phyloP scores from a whole-genome alignment of 2,329 filamentous ascomycete species.

The Ascochyta pisi region DNA sequence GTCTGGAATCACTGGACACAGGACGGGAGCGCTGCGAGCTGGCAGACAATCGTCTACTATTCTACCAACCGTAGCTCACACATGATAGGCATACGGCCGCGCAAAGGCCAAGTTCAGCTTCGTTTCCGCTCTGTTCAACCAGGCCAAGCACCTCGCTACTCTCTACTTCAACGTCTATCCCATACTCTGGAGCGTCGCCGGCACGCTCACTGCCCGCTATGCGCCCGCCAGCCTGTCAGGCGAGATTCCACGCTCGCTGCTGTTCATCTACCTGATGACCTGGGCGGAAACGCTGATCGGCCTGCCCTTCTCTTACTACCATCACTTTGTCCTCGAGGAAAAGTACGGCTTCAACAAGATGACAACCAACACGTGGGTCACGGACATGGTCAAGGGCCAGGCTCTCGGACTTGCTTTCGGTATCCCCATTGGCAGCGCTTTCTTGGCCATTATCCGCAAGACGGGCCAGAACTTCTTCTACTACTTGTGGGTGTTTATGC shows the following conservation, averaged over 20 bases:
- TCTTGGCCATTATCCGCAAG: slow-evolving; percentile 92
- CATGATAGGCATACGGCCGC: slow-evolving; percentile 77
- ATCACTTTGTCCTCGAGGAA: slow-evolving; percentile 95
- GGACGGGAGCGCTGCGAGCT: neutral
- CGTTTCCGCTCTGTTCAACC: slow-evolving; percentile 79
- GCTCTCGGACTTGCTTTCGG: slow-evolving; percentile 79
- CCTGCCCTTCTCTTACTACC: slow-evolving; percentile 84
- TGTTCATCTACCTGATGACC: slow-evolving; percentile 89
- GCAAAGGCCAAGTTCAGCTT: slow-evolving; percentile 93
- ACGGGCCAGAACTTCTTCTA: slow-evolving; percentile 97
- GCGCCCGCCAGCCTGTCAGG: slow-evolving; percentile 81
- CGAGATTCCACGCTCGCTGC: slow-evolving; percentile 90
- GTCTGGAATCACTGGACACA: neutral
- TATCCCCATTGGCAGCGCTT: slow-evolving; percentile 86
- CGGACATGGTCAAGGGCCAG: slow-evolving; percentile 91
- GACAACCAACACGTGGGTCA: slow-evolving; percentile 85
- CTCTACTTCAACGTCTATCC: slow-evolving; percentile 92
- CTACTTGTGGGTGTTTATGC: slow-evolving; percentile 93
- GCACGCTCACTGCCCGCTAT: slow-evolving; percentile 74
- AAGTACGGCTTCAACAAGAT: slow-evolving; percentile 99
- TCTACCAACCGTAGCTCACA: slow-evolving; percentile 24
- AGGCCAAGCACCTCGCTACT: slow-evolving; percentile 86
- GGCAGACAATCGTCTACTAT: neutral
- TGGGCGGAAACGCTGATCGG: slow-evolving; percentile 80
- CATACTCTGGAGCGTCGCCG: slow-evolving; percentile 85